A percentile compares a stretch with the other conserved stretches of the same genome.
Evolutionary conservation across 495 filamentous ascomycete species (phyloP).

Genomic region (Cercophora scortea): DNA sequence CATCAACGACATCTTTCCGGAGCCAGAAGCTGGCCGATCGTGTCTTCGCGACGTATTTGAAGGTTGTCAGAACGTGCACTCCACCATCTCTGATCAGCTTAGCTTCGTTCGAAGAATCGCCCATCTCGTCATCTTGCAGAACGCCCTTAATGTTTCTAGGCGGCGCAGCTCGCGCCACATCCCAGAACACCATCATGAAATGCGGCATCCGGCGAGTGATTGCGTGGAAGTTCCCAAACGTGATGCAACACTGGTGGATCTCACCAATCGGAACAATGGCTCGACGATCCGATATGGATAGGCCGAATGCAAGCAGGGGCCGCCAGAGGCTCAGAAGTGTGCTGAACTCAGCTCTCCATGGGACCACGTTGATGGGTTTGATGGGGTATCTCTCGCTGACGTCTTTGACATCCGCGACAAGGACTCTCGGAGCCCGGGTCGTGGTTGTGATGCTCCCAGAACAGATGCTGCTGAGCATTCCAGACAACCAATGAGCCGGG

Average conservation of each 20-base stretch:
- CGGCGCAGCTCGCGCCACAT: constrained; percentile 8
- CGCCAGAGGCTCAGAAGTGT: constrained; percentile 23
- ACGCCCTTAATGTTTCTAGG: background rate
- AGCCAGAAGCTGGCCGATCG: constrained; percentile 20
- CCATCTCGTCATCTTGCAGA: background rate
- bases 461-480: constrained; percentile 16
- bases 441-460: constrained; percentile 19
- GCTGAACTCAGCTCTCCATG: constrained; percentile 24
- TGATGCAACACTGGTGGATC: constrained; percentile 16
- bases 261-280: constrained; percentile 15
- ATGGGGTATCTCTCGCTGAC: constrained; percentile 11
- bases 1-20: constrained; percentile 19
- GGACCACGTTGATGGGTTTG: constrained; percentile 13
- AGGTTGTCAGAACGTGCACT: constrained; percentile 8
- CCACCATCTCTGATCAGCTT: background rate
- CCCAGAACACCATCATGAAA: constrained; percentile 25
- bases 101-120: background rate
- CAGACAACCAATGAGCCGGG: constrained; percentile 28
- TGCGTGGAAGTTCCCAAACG: constrained; percentile 1
- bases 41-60: constrained; percentile 14
- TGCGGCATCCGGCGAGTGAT: constrained; percentile 8
- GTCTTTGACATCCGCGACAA: constrained; percentile 1
- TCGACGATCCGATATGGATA: constrained; percentile 8
- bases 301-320: constrained; percentile 20
- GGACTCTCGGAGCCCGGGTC: constrained; percentile 14